Base-by-base conservation (phyloP, 768 basidiomycete species). In the Agaricus blazei region DNA sequence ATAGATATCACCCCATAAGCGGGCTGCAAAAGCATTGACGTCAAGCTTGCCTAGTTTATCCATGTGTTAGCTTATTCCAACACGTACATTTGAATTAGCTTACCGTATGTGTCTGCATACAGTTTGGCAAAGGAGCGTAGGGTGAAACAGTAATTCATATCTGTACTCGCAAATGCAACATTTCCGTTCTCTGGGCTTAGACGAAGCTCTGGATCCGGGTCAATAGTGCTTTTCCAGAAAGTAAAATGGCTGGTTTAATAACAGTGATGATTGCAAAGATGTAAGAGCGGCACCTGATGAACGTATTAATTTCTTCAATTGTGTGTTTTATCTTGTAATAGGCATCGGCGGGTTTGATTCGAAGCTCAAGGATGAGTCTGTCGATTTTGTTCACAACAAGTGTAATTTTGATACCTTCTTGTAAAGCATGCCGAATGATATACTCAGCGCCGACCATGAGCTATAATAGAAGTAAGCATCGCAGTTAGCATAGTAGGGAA, bases 251-350 rank as follows among this genome's bases (percentile, higher is more conserved):
- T n/a, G 51, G 37, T 29, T 24, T 31, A 42, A 45, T 48, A 51
- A 9, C 27, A 40, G 38, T 29, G 37, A 38, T 36, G 28, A 9
- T 53, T n/a, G 34, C 24, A 42, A 6, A 28, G 4, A 56, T 26
- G 31, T 42, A 26, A 47, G 51, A 28, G 31, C 64, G 77, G 58
- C 54, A 93, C 92, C 92, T 88, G 67, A 99, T 98, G 69, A 95
- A 88, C 1, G 87, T 90, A 69, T 99, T 99, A 51, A 99, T 87
- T 69, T 99, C 97, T 67, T 99, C 97, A 53, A 99, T 96, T 2
- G 95, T 98, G 68, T 98, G 96, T 70, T 93, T 96, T 61, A 99
- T 93, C 78, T 99, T 99, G 75, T 95, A 98, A 75, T 92, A 99
- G 0, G 97, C 97, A 64, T 99, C 97, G 41, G 86, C 75, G 52